A percentile compares a stretch with the other conserved stretches of the same genome.
Evolutionary conservation across 2,329 filamentous ascomycete genomes (phyloP).

Genomic region (Apiospora kogelbergensis): DNA sequence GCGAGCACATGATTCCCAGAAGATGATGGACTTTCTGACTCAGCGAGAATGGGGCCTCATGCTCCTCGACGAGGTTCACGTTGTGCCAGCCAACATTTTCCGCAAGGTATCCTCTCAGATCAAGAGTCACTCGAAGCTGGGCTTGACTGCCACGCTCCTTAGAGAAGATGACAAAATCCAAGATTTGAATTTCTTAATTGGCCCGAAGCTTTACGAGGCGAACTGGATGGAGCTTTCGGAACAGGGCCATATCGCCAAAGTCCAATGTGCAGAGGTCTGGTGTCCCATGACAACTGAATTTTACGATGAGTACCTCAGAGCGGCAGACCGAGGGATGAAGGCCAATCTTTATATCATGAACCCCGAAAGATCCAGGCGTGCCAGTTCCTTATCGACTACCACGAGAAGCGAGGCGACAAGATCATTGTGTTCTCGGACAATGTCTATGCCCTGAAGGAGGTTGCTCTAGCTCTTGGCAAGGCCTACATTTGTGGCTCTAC

Average conservation of each 20-base stretch:
- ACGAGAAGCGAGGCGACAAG: constrained; percentile 92
- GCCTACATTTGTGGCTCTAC: constrained; percentile 92
- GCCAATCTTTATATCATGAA: constrained; percentile 89
- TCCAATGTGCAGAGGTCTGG: constrained; percentile 98
- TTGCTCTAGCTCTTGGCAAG: constrained; percentile 81
- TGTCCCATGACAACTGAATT: constrained; percentile 99
- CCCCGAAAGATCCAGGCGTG: constrained; percentile 92
- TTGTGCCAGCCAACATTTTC: constrained; percentile 96
- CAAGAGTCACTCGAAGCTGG: constrained; percentile 92
- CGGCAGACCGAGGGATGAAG: constrained; percentile 32
- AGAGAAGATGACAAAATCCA: constrained; percentile 98
- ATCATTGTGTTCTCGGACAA: constrained; percentile 99
- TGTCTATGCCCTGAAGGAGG: constrained; percentile 85
- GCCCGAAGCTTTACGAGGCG: constrained; percentile 94
- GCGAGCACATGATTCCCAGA: constrained; percentile 87
- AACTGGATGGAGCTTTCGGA: constrained; percentile 99
- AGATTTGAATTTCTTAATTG: constrained; percentile 95
- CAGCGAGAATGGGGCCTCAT: constrained; percentile 94
- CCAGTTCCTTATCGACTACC: constrained; percentile 97
- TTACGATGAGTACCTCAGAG: constrained; percentile 84
- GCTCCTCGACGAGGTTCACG: constrained; percentile 96
- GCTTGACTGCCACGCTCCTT: constrained; percentile 88
- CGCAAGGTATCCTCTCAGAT: constrained; percentile 89
- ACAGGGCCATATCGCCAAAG: constrained; percentile 93
- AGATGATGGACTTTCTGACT: constrained; percentile 95